Evolutionary conservation across 768 basidiomycete species (phyloP), one percentile per base, ranked within the genome.

Genomic region (Porpolomopsis calyptriformis): DNA sequence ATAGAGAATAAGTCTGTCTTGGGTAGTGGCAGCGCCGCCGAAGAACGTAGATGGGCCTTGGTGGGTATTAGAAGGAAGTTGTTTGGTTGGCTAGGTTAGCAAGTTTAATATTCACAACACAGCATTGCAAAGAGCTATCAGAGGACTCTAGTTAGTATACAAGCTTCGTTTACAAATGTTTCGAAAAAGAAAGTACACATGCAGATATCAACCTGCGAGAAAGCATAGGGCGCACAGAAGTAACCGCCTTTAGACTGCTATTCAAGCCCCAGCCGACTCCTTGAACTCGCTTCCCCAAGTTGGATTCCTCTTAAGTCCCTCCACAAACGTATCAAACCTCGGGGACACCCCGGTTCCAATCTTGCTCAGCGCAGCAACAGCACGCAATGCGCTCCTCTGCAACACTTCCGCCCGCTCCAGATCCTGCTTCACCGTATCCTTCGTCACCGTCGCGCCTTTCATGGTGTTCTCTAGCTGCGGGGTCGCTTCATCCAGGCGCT

Each of bases 401-500:
- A 97, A 71, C 63, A 97, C 94, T 22, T 87, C 87, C 7, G 85
- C 80, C 16, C 85, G 76, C 63, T 89, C 87, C 37, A 91, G 60
- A 53, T 91, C 88, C 61, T 91, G 89, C 64, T 97, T 98, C 40
- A 96, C 93, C 0, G 90, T 89, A 58, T 98, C 94, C 67, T 97
- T 97, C 43, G 87, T 88, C 34, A 89, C 77, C 4, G 76, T 82
- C 5, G 85, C 77, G 1, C 89, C 89, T 58, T 90, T 86, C 80
- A 97, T 90, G 31, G 88, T 85, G 62, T 80, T 79, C 60, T 89
- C 85, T 50, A 97, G 71, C 44, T 80, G 78, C 4, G 85, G 83
- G 22, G 88, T 86, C 19, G 83, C 79, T 49, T 85, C 86, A 53
- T 92, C 89, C 48, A 98, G 71, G 20, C 85, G 76, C 52, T 85